Evolutionary conservation across 2,329 filamentous ascomycete genomes (phyloP).

Genomic region (Rutstroemia sydowiana): DNA sequence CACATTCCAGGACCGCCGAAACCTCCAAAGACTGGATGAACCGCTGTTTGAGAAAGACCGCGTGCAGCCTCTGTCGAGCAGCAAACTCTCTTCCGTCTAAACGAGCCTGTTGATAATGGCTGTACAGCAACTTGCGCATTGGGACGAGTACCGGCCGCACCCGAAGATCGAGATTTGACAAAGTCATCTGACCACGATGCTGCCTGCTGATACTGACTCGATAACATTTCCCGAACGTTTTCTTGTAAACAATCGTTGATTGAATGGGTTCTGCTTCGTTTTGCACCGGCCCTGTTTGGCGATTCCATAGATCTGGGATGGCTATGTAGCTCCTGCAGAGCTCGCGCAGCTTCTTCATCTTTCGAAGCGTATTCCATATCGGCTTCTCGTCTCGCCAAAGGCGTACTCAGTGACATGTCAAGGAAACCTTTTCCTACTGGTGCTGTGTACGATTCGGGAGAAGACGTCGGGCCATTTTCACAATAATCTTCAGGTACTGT

Average conservation of each 20-base stretch:
- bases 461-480: conserved; percentile 43
- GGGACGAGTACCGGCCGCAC: conserved; percentile 33
- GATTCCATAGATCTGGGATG: conserved; percentile 37
- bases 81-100: conserved; percentile 57
- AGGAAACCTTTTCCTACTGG: conserved; percentile 44
- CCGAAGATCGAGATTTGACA: conserved; percentile 27
- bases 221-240: conserved; percentile 58
- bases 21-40: conserved; percentile 44
- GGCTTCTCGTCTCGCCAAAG: conserved; percentile 38
- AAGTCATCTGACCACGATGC: conserved; percentile 23
- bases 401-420: conserved; percentile 42
- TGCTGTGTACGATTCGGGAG: conserved; percentile 50
- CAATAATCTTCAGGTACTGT: conserved; percentile 52
- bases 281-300: conserved; percentile 37
- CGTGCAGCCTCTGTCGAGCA: conserved; percentile 52
- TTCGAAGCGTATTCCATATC: conserved; percentile 37
- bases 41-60: conserved; percentile 38
- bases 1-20: conserved; percentile 57
- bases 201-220: conserved; percentile 26
- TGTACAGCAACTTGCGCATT: conserved; percentile 35
- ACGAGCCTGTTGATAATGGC: conserved; percentile 36
- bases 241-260: conserved; percentile 56
- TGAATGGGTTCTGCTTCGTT: conserved; percentile 53
- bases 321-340: conserved; percentile 54
- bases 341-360: conserved; percentile 47